Evolutionary conservation across 192 early-diverging fungal species (phyloP), one percentile per base, ranked within the genome.

Genomic region (Funneliformis geosporum): DNA sequence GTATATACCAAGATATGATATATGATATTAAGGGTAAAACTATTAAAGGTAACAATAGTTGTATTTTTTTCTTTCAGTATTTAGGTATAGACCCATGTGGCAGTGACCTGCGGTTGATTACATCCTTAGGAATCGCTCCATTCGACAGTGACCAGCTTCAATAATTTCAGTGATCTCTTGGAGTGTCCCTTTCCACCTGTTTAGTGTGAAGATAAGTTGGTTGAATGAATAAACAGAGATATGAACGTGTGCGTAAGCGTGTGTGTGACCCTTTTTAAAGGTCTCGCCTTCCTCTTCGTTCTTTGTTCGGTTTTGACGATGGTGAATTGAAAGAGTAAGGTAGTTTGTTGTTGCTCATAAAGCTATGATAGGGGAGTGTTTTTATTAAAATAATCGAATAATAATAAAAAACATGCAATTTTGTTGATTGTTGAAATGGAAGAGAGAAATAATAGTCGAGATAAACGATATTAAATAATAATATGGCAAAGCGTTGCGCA

Each of bases 71-170:
- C 42, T 43, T 23, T n/a, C 44, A 11, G 23, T 72, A 72, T 2
- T 72, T 72, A 72, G 44, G 70, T 23, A n/a, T 72, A 11, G 70
- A 6, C 44, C 25, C 10, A 47, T 68, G 4, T 72, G 7, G 70
- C 70, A 72, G 70, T 72, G 70, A 72, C 70, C 70, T 46, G 70
- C 70, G 38, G 11, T 18, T 23, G 38, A 47, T 72, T 64, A 28
- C 21, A 40, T 72, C 70, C 43, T 72, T 72, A 72, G 70, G 70
- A 72, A 72, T 40, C 70, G 70, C 25, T 8, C 9, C 4, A 43
- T 3, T 64, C 25, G 70, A 39, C 70, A 72, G 70, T 72, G 70
- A 72, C 70, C 70, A 72, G 70, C 70, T 72, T 72, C 70, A 72
- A 72, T 50, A 72, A 72, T 50, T 12, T 27, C 23, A 5, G 28